Conservation (phyloP, 108 stramenopile genomes). For the Ochromonas danica region DNA sequence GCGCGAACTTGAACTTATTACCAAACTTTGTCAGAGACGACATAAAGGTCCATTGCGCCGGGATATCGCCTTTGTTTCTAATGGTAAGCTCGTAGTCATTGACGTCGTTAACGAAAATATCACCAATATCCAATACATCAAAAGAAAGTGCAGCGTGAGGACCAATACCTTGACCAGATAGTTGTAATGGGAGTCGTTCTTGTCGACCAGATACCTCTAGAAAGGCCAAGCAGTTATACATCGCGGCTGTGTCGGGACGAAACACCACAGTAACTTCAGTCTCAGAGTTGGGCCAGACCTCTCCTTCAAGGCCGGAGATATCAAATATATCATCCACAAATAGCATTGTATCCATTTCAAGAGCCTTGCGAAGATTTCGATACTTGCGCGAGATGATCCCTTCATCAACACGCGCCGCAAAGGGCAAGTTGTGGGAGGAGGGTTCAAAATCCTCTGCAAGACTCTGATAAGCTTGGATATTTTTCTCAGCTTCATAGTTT, state of each 20-base stretch:
- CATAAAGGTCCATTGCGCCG: constrained; percentile 55
- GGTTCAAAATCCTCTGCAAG: neutral
- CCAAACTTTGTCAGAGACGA: constrained; percentile 49
- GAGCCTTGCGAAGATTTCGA: constrained; percentile 54
- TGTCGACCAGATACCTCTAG: constrained; percentile 60
- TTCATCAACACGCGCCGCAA: constrained; percentile 23
- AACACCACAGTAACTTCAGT: constrained; percentile 63
- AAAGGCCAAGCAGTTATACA: constrained; percentile 53
- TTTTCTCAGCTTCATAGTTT: constrained; percentile 2
- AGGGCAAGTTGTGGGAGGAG: neutral
- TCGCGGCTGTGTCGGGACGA: constrained; percentile 56
- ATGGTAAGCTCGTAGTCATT: constrained; percentile 52
- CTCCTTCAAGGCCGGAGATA: constrained; percentile 56
- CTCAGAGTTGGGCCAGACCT: constrained; percentile 62
- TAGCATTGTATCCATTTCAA: constrained; percentile 58
- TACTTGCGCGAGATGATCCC: constrained; percentile 51
- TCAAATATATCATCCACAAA: constrained; percentile 62
- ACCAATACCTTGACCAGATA: constrained; percentile 57
- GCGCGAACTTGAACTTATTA: constrained; percentile 45
- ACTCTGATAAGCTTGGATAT: constrained; percentile 12
- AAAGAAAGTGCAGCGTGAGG: constrained; percentile 59
- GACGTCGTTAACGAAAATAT: constrained; percentile 55
- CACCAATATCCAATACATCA: constrained; percentile 63
- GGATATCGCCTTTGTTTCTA: constrained; percentile 63
- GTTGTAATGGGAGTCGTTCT: constrained; percentile 56